Base-by-base conservation (phyloP, 371 early-diverging fungal genomes). In the Quaeritorhiza haematococci region DNA sequence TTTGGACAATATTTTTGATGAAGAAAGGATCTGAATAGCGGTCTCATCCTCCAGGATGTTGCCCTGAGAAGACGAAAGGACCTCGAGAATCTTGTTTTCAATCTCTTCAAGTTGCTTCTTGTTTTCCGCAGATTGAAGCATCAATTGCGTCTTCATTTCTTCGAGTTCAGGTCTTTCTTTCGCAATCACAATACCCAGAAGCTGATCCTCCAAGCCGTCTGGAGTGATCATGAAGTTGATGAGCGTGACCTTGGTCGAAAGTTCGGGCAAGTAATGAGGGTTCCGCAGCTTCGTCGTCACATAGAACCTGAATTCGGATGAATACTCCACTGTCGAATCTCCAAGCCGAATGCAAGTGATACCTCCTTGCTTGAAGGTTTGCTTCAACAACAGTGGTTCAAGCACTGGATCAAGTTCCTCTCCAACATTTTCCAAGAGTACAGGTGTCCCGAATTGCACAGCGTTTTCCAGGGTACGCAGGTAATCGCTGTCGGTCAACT, bases 1-100 rank as follows among this genome's bases (percentile, higher is more conserved):
- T 49, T 76, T 76, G 6, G 79, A 76, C 33, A 79, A 55, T 1
- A 76, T 71, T 47, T 79, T 79, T 7, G 79, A 79, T 13, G 76
- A 76, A 3, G 76, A 76, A 44, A 79, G 60, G 30, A 75, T 67
- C 52, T 79, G 79, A 62, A 79, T 79, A 1, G 67, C 79, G 0
- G 79, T 79, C 58, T 79, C 79, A 58, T 79, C 76, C 67, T 79
- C 79, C 10, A 79, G 56, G 59, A 79, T 79, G 55, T 79, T 79
- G 13, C 79, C 79, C 46, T 76, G 66, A 0, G 75, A 74, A 5
- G 73, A 63, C 3, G 76, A 76, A 15, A 79, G 65, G 0, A 79
- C 75, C 47, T 74, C 76, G 23, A 79, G 64, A 47, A 79, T 79
- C 55, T 79, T 74, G 53, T 77, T 74, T 61, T 79, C 79, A 42